Conservation (phyloP, 2,329 filamentous ascomycete genomes). For the Colletotrichum chlorophyti region DNA sequence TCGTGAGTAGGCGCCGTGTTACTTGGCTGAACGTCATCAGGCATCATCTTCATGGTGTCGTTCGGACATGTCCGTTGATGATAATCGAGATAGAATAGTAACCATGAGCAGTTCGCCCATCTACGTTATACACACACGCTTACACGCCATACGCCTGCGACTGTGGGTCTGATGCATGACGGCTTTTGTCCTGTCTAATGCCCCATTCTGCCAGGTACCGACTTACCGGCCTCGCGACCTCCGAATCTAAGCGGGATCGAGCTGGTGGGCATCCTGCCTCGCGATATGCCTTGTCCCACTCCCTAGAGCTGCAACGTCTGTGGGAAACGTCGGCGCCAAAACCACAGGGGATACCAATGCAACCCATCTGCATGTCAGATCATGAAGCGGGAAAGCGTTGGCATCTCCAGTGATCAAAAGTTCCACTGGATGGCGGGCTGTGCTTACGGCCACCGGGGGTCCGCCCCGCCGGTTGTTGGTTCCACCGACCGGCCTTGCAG, state of each 20-base stretch:
- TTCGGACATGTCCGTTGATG: constrained; percentile 17
- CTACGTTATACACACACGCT: neutral
- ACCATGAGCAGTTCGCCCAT: too few species aligned
- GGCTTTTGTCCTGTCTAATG: neutral
- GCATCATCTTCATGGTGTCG: neutral
- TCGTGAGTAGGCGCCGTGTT: too few species aligned
- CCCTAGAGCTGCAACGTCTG: constrained; percentile 2
- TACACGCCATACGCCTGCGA: neutral
- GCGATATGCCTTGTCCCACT: constrained; percentile 15
- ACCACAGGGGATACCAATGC: neutral
- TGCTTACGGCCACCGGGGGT: constrained; percentile 13
- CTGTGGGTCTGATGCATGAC: neutral
- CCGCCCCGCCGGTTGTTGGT: neutral
- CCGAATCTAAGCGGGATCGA: neutral
- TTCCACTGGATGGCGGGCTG: constrained; percentile 24
- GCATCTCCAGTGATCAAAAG: constrained; percentile 6
- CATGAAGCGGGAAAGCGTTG: constrained; percentile 9
- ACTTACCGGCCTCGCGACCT: constrained; percentile 15
- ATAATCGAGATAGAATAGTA: neutral
- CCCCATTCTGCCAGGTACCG: neutral
- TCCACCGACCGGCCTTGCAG: neutral
- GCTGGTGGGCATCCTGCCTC: constrained; percentile 2
- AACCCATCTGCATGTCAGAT: constrained; percentile 20
- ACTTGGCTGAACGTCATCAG: neutral
- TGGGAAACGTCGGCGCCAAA: constrained; percentile 5